Conservation (phyloP, 129 eudicot genomes). For the Helichrysum umbraculigerum region DNA sequence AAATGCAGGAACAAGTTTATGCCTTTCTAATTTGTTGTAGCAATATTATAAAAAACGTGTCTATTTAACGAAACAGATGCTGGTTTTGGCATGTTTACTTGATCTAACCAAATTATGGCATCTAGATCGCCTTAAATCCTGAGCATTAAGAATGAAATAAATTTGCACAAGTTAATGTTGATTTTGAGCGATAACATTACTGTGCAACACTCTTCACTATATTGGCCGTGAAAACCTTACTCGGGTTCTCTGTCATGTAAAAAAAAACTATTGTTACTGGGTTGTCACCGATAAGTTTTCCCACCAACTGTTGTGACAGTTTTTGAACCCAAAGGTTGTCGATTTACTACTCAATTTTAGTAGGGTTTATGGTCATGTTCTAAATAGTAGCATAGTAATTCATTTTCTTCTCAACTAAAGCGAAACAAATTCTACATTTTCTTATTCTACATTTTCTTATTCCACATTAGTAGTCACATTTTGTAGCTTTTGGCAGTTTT, state of each 20-base stretch:
- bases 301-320: no score
- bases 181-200: neutral
- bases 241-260: neutral
- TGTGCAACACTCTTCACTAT: no score
- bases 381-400: no score
- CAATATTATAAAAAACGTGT: neutral
- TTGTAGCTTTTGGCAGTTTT: neutral
- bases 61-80: neutral
- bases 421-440: neutral
- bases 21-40: conserved; percentile 10
- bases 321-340: neutral
- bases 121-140: neutral
- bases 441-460: no score
- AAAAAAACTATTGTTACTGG: no score
- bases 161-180: neutral
- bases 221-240: no score
- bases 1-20: conserved; percentile 10
- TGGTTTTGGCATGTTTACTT: neutral
- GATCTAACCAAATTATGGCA: neutral
- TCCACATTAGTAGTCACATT: neutral
- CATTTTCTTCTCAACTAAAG: no score
- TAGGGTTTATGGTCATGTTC: neutral
- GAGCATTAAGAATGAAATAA: neutral
- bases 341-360: neutral
- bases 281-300: no score